These are phyloP conservation scores for Ajuga chamaepitys DNA, from an alignment of 257 asterid species.

Conservation along the genomic window DNA sequence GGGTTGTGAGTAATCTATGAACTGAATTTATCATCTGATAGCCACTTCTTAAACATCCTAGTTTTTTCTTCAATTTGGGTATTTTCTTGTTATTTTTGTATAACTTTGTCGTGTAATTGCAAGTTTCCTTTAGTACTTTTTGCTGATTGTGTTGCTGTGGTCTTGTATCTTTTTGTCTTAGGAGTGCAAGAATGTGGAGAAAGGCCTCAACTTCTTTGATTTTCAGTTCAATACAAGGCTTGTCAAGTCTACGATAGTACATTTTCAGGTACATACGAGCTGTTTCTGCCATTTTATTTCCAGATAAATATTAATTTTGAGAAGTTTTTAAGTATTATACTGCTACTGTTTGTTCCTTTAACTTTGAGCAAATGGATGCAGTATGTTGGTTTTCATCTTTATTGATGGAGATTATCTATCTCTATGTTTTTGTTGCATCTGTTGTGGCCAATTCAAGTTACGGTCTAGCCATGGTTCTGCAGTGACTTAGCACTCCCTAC, in stretches of 20 bases:
- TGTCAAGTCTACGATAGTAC: constrained; percentile 86
- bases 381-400: not conserved
- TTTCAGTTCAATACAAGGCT: constrained; percentile 90
- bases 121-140: not conserved
- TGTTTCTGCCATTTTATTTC: not conserved
- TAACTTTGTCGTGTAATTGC: not conserved
- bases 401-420: not conserved
- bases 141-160: constrained; percentile 14
- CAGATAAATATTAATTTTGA: not conserved
- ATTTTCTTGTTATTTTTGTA: not conserved
- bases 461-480: not conserved
- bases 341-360: not conserved
- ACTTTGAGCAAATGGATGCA: not conserved
- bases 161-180: constrained; percentile 15
- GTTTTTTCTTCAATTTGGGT: not conserved
- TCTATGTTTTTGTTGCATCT: not conserved
- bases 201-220: constrained; percentile 62
- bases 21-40: not conserved
- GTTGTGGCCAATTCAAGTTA: not conserved
- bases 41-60: not conserved
- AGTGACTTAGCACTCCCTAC: not conserved
- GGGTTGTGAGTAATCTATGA: not conserved
- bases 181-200: constrained; percentile 77
- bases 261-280: constrained; percentile 74
- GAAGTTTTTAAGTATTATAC: not conserved